Base-by-base conservation (phyloP, 768 basidiomycete genomes). In the Tricholoma furcatifolium region DNA sequence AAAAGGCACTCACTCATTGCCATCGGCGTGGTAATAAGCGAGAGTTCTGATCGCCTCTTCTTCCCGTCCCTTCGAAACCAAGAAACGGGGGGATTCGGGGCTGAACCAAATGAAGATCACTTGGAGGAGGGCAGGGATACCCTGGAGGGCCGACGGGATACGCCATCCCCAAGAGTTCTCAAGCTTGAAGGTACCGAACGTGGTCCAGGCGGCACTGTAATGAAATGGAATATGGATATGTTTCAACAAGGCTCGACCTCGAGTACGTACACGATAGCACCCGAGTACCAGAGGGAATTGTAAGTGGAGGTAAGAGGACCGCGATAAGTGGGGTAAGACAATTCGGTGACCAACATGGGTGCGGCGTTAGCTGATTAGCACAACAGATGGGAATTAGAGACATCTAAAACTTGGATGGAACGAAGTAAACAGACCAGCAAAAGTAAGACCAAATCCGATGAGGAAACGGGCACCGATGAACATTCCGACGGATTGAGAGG, bases 291-390 rank as follows among this genome's bases (percentile, higher is more conserved):
- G 27, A 27, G 27, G 27, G 27, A 27, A 27, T 27, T 27, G 27
- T 27, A 27, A 27, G 27, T 27, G 7, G 27, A 27, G 27, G 27
- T 27, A 27, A 27, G 27, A 27, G 27, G 83, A 7, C 84, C 84
- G 46, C 88, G 85, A 62, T 92, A 85, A 21, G 78, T 73, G 3
- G 88, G 88, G 66, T 84, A 89, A 1, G 88, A 77, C 11, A 91
- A 67, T 68, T 91, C 89, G 24, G 87, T 84, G 49, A 90, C 82
- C 56, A 91, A 64, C 62, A 89, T 74, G 3, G 88, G 88, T n/a
- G 88, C 85, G 30, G 86, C 80, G 56, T 82, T 81, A 17, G 78
- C 77, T 31, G 82, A 81, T 3, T 27, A 27, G 27, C 3, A 27
- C 27, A 7, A 53, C 84, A 84, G 2, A 82, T 83, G 14, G 85